Conservation (phyloP, 805 yeast genomes). For the Myxozyma kluyveri region DNA sequence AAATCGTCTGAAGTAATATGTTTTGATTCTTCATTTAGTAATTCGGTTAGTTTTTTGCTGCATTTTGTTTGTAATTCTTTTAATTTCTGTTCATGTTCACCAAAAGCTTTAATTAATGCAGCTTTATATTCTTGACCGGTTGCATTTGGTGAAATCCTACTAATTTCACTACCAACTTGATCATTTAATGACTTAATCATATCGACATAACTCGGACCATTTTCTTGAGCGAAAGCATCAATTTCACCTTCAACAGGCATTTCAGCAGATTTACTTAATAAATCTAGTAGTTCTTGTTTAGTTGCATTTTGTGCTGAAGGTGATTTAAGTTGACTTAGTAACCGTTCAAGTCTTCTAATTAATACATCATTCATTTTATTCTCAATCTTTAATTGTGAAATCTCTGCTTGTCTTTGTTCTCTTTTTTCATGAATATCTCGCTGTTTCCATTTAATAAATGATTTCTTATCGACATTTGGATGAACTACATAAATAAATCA, state of each 20-base stretch:
- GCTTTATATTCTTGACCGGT: slow-evolving; percentile 42
- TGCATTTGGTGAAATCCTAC: slow-evolving; percentile 42
- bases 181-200: slow-evolving; percentile 87
- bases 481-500: slow-evolving; percentile 52
- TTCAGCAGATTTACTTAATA: slow-evolving; percentile 19
- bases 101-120: slow-evolving; percentile 40
- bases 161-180: slow-evolving; percentile 66
- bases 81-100: slow-evolving; percentile 68
- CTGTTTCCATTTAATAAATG: slow-evolving; percentile 95
- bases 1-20: slow-evolving; percentile 89
- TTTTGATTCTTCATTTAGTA: slow-evolving; percentile 65
- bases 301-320: slow-evolving; percentile 40
- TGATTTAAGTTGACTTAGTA: slow-evolving; percentile 58
- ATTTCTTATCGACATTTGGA: slow-evolving; percentile 92
- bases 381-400: slow-evolving; percentile 71
- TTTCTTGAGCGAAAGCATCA: slow-evolving; percentile 27
- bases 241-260: slow-evolving; percentile 28
- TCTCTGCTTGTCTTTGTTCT: slow-evolving; percentile 71
- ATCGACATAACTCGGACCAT: slow-evolving; percentile 65
- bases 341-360: slow-evolving; percentile 48
- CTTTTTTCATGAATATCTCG: slow-evolving; percentile 95
- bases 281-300: background rate
- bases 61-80: slow-evolving; percentile 64
- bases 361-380: slow-evolving; percentile 75
- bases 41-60: slow-evolving; percentile 59